Evolutionary conservation across 179 eudicot species (phyloP).

Genomic region (Silene noctiflora): DNA sequence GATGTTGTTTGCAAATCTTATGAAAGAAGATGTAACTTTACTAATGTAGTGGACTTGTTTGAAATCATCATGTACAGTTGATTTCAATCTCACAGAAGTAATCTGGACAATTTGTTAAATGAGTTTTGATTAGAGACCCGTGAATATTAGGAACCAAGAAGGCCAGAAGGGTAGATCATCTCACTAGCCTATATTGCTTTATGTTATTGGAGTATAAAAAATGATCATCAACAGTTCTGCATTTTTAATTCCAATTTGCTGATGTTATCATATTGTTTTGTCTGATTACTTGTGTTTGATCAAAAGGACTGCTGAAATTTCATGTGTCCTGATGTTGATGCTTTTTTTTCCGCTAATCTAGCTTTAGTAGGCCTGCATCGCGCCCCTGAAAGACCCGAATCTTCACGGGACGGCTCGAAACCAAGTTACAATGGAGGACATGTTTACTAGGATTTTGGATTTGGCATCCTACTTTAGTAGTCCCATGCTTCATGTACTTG

Average conservation of each 20-base stretch:
- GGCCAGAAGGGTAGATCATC: background rate
- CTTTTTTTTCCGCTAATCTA: background rate
- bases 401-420: conserved; percentile 22
- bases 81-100: background rate
- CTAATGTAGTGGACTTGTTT: background rate
- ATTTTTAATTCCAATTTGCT: background rate
- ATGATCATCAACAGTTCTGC: background rate
- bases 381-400: conserved; percentile 7
- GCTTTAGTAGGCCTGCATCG: background rate
- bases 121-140: background rate
- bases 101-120: background rate
- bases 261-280: background rate
- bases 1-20: background rate
- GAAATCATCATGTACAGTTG: background rate
- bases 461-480: conserved; percentile 54
- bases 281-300: background rate
- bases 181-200: background rate
- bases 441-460: conserved; percentile 55
- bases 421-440: conserved; percentile 53
- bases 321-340: background rate
- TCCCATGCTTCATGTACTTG: conserved; percentile 35
- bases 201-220: background rate
- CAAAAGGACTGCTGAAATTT: background rate
- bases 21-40: background rate
- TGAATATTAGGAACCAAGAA: background rate